Conservation (phyloP, 1,284 basidiomycete genomes). For the Rhodotorula sp. region DNA sequence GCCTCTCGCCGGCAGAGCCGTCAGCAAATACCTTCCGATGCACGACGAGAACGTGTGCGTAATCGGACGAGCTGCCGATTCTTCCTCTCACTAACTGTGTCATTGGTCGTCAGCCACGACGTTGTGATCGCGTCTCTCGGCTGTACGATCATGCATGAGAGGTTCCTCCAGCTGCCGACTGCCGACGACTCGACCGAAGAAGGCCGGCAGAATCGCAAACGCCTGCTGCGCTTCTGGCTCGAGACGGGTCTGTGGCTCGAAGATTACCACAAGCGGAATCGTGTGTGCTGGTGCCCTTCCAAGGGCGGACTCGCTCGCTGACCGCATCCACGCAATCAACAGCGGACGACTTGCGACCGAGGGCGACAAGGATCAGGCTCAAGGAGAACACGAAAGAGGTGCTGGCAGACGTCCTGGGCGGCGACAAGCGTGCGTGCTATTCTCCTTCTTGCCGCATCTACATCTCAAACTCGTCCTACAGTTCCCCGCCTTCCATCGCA, state of each 20-base stretch:
- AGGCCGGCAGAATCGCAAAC: background rate
- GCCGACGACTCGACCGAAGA: conserved; percentile 5
- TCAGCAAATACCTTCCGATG: conserved; percentile 14
- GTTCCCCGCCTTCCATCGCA: conserved; percentile 5
- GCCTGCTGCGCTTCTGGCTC: conserved; percentile 33
- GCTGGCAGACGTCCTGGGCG: conserved; percentile 9
- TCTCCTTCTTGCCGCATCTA: background rate
- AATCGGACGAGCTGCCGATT: no score
- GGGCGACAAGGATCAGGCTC: conserved; percentile 5
- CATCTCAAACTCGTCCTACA: background rate
- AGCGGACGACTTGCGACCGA: background rate
- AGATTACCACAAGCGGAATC: background rate
- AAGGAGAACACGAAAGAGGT: background rate
- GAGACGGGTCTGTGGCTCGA: conserved; percentile 33
- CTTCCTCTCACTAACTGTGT: background rate
- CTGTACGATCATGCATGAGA: background rate
- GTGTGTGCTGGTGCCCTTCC: background rate
- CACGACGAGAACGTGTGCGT: conserved; percentile 18
- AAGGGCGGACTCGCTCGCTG: background rate
- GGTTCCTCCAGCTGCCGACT: background rate
- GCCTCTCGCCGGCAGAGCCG: conserved; percentile 10
- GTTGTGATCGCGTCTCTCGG: conserved; percentile 32
- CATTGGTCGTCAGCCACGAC: conserved; percentile 6
- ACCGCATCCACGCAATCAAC: no score
- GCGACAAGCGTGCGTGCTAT: conserved; percentile 17